A percentile compares a stretch with the other conserved stretches of the same genome.
Conservation (phyloP, 2,329 filamentous ascomycete genomes). For the Cercospora nicotianae region DNA sequence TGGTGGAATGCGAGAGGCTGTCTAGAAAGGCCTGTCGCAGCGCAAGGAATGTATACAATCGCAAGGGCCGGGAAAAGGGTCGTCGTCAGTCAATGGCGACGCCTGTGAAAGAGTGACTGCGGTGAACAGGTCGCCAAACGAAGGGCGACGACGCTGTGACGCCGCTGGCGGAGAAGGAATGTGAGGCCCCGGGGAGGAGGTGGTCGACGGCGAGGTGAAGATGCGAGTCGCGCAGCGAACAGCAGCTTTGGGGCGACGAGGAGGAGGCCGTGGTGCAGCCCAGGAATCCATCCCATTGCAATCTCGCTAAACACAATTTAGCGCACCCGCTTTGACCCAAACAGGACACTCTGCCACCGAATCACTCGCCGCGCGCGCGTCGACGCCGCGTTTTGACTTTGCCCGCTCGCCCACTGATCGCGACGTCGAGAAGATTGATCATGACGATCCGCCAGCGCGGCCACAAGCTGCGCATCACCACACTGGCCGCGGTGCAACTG, state of each 20-base stretch:
- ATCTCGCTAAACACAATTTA: not conserved
- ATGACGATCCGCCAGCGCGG: too few species aligned
- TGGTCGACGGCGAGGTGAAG: constrained; percentile 2
- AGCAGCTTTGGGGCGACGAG: not conserved
- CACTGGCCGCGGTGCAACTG: not conserved
- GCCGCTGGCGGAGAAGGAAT: constrained; percentile 1
- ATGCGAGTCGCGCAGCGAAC: not conserved
- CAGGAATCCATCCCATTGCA: not conserved
- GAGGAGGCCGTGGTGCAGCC: not conserved
- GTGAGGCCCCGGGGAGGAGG: constrained; percentile 2
- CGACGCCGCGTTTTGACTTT: not conserved
- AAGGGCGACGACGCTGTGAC: constrained; percentile 9
- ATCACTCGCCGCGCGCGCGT: not conserved
- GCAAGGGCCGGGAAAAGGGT: constrained; percentile 5
- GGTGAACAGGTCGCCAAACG: constrained; percentile 11
- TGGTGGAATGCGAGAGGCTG: constrained; percentile 6
- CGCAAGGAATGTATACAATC: constrained; percentile 11
- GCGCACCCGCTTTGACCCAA: not conserved
- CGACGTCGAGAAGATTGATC: not conserved
- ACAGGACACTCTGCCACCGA: not conserved
- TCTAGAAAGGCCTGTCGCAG: not conserved
- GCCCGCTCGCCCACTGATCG: not conserved
- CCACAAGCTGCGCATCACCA: not conserved
- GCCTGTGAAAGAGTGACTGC: constrained; percentile 14
- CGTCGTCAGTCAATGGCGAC: constrained; percentile 14